A percentile compares a stretch with the other conserved stretches of the same genome.
These are phyloP conservation scores for Pseudoturritis turrita DNA, from an alignment of 345 rosid genomes.

Conservation along the genomic window DNA sequence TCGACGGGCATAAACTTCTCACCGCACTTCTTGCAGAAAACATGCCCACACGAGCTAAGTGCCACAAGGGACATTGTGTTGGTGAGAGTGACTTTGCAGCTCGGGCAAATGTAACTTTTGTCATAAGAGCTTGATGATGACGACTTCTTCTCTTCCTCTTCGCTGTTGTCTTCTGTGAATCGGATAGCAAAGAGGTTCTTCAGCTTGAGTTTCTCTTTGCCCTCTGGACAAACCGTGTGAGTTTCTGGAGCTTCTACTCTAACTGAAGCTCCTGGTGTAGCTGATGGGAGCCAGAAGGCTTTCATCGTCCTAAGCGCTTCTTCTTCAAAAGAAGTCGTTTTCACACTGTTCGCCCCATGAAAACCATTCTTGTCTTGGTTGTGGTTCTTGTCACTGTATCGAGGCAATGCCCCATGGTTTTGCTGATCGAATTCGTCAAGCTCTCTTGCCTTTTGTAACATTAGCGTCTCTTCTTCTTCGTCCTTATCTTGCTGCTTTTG, in stretches of 20 bases:
- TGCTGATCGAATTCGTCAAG: slow-evolving; percentile 96
- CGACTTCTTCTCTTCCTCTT: slow-evolving; percentile 32
- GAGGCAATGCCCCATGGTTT: slow-evolving; percentile 91
- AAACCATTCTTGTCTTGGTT: slow-evolving; percentile 75
- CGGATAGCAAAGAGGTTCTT: slow-evolving; percentile 75
- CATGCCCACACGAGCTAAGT: slow-evolving; percentile 88
- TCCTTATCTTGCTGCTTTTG: slow-evolving; percentile 81
- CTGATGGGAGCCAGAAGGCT: slow-evolving; percentile 99
- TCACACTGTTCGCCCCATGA: slow-evolving; percentile 97
- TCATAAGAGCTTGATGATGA: slow-evolving; percentile 49
- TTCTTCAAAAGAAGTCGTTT: slow-evolving; percentile 80
- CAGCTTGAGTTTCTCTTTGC: slow-evolving; percentile 80
- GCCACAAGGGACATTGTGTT: slow-evolving; percentile 72
- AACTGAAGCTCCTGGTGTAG: slow-evolving; percentile 84
- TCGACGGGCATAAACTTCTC: slow-evolving; percentile 68
- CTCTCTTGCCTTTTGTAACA: slow-evolving; percentile 70
- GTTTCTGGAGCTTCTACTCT: slow-evolving; percentile 71
- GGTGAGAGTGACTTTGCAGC: slow-evolving; percentile 93
- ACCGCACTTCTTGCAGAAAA: slow-evolving; percentile 93
- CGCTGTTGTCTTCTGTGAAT: slow-evolving; percentile 70
- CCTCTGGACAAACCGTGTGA: slow-evolving; percentile 78
- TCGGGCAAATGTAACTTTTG: slow-evolving; percentile 73
- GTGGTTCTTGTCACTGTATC: slow-evolving; percentile 63
- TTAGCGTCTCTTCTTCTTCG: slow-evolving; percentile 72
- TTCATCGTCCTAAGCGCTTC: slow-evolving; percentile 98